Evolutionary conservation across 2,329 filamentous ascomycete genomes (phyloP).

Genomic region (Xylaria hypoxylon): DNA sequence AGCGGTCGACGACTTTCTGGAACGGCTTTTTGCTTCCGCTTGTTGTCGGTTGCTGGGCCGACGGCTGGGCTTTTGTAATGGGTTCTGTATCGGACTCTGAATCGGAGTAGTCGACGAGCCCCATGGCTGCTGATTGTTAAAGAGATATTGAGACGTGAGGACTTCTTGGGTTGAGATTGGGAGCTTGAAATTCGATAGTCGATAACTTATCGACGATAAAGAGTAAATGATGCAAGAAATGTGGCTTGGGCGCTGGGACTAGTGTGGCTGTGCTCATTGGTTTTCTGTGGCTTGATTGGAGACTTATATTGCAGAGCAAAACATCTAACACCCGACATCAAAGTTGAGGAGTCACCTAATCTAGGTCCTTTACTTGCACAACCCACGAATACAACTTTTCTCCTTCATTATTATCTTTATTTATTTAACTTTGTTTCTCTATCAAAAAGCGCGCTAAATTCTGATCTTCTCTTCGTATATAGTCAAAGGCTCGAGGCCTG

Average conservation of each 20-base stretch:
- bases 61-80: constrained; percentile 58
- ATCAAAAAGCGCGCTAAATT: no score
- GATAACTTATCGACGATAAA: neutral
- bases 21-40: constrained; percentile 69
- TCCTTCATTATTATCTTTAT: no score
- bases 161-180: constrained; percentile 20
- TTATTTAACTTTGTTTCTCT: no score
- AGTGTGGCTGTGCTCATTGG: neutral
- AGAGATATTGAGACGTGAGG: neutral
- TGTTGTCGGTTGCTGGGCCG: constrained; percentile 32
- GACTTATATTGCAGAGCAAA: no score
- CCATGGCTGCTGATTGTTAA: constrained; percentile 64
- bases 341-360: no score
- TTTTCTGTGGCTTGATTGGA: neutral
- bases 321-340: no score
- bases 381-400: no score
- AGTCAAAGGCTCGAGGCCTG: no score
- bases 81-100: constrained; percentile 77
- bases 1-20: constrained; percentile 83
- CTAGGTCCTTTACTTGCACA: no score
- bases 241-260: constrained; percentile 15
- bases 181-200: constrained; percentile 13
- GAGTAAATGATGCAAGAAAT: constrained; percentile 20
- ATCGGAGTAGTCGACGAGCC: constrained; percentile 85
- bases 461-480: no score